These are phyloP conservation scores for Termitomyces sp. DNA, from an alignment of 768 basidiomycete genomes.

Conservation along the genomic window DNA sequence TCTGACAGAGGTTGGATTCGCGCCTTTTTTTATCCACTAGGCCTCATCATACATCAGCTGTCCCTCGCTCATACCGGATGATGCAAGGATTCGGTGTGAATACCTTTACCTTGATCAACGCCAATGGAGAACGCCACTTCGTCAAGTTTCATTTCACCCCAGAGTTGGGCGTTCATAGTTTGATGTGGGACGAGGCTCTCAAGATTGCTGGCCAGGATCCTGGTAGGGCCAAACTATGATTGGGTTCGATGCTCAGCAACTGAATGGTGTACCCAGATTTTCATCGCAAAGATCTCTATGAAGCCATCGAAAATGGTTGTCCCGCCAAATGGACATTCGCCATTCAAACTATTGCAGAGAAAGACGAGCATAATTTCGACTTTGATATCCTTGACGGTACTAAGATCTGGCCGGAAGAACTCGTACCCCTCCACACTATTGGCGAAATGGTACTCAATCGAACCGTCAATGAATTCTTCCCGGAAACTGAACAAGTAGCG, in stretches of 20 bases:
- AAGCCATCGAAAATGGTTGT: conserved; percentile 70
- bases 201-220: conserved; percentile 84
- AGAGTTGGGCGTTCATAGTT: conserved; percentile 76
- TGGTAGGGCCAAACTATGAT: conserved; percentile 28
- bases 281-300: conserved; percentile 81
- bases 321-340: conserved; percentile 78
- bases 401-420: conserved; percentile 81
- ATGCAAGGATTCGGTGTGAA: conserved; percentile 91
- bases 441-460: conserved; percentile 69
- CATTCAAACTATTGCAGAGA: conserved; percentile 67
- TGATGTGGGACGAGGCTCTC: conserved; percentile 88
- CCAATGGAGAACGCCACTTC: conserved; percentile 61
- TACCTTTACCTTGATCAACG: conserved; percentile 73
- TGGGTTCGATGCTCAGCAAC: neutral
- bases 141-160: conserved; percentile 88
- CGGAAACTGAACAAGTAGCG: conserved; percentile 85
- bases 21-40: too few relatives aligned
- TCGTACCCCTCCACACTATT: conserved; percentile 71
- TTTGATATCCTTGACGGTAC: conserved; percentile 88
- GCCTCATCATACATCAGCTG: neutral
- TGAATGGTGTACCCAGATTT: conserved; percentile 45
- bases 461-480: conserved; percentile 70
- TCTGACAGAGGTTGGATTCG: conserved; percentile 58
- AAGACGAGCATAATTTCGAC: conserved; percentile 74
- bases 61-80: conserved; percentile 84